Evolutionary conservation across 495 filamentous ascomycete species (phyloP), one percentile per base, ranked within the genome.

Genomic region (Penicillium pulvis): DNA sequence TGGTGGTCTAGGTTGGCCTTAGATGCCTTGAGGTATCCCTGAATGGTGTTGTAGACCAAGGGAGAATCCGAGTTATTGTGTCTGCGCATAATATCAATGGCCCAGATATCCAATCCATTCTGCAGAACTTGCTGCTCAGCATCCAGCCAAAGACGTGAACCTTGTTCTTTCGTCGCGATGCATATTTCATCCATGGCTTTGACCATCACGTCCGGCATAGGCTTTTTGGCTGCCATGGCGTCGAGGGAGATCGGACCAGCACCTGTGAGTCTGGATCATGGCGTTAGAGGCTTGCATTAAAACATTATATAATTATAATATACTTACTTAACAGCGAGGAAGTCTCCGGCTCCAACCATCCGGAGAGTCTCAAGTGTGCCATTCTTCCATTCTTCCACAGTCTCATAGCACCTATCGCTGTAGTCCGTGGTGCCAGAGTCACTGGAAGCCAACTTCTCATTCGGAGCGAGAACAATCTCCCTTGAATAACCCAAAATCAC

Each of bases 401-500:
- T 85, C 36, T 77, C 76, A 41, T 73, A 72, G 12, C 62, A 72
- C 31, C 58, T 65, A 9, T 61, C 46, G 33, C 57, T 67, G n/a
- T 66, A 64, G 9, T 46, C 52, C 7, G 48, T 31, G 1, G 49
- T 53, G 6, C 61, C 60, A 20, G 51, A 54, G 16, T 58, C 58
- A 51, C 60, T 60, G 36, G 11, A 48, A n/a, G 56, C 55, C 11
- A 57, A 35, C 16, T 69, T 44, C 54, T 84, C 78, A 4, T 77
- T 68, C 4, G 80, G 82, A 46, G 81, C 80, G 26, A 87, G 69
- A 19, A 90, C 86, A 17, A 91, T 85, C 70, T 95, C 91, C 44
- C 80, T 81, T 2, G 89, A 90, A 61, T 93, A 94, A 20, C 85
- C 84, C 42, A 95, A 77, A 57, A 94, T 91, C 8, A 94, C 85